These are phyloP conservation scores for Gonium pectorale DNA, from an alignment of 139 green algal genomes.

Conservation along the genomic window DNA sequence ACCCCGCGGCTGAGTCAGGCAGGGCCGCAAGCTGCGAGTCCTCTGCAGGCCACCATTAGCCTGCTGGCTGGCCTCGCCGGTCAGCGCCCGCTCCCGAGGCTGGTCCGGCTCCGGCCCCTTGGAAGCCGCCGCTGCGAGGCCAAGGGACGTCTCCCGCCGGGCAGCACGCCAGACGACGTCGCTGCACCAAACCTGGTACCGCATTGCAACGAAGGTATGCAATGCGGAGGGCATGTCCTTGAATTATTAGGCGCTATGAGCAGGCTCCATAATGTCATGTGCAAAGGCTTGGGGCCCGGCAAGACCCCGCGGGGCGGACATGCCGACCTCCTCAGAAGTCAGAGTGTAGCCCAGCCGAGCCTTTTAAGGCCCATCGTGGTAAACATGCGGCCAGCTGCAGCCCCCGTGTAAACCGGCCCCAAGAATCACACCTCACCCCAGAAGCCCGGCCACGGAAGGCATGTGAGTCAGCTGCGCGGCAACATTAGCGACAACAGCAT, in stretches of 20 bases:
- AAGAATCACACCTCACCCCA: background rate
- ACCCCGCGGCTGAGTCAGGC: no score
- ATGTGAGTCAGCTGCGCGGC: background rate
- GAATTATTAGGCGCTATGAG: background rate
- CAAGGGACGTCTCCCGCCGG: background rate
- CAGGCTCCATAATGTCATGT: background rate
- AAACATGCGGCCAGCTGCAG: no score
- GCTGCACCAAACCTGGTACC: constrained; percentile 27
- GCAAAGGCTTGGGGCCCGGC: background rate
- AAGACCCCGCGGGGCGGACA: no score
- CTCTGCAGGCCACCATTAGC: no score
- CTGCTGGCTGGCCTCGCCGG: no score
- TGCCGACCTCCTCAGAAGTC: no score
- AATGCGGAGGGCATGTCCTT: background rate
- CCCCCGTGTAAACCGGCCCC: no score
- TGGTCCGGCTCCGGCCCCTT: background rate
- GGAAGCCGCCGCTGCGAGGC: background rate
- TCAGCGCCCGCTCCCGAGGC: no score
- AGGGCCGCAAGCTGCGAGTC: no score
- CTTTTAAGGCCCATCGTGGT: no score
- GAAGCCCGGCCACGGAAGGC: background rate
- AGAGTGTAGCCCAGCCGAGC: no score
- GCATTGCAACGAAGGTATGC: background rate
- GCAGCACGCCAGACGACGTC: constrained; percentile 22
- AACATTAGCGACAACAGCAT: background rate